Conservation (phyloP, 176 grass and related monocot species). For the Areca catechu region DNA sequence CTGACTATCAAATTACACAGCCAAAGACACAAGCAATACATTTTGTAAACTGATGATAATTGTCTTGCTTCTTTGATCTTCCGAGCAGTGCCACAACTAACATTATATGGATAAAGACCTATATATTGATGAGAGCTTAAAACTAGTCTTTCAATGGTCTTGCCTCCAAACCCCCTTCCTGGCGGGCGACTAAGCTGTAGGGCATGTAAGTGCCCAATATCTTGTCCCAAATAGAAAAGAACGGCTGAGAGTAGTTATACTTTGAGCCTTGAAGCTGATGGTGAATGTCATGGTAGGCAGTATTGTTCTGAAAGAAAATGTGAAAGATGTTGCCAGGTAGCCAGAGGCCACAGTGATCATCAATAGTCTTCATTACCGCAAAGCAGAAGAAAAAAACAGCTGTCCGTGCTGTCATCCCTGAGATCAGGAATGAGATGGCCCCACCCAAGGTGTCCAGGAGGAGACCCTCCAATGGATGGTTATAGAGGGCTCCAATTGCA, state of each 20-base stretch:
- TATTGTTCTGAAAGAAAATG: slow-evolving; percentile 67
- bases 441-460: slow-evolving; percentile 79
- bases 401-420: slow-evolving; percentile 68
- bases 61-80: no score
- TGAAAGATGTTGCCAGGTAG: slow-evolving; percentile 69
- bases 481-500: slow-evolving; percentile 83
- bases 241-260: slow-evolving; percentile 82
- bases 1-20: no score
- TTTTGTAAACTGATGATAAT: no score
- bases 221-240: slow-evolving; percentile 77
- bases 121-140: neutral
- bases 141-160: slow-evolving; percentile 25
- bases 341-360: slow-evolving; percentile 85
- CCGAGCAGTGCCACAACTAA: no score
- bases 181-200: slow-evolving; percentile 34
- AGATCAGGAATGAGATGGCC: slow-evolving; percentile 69
- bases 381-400: slow-evolving; percentile 80
- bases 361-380: slow-evolving; percentile 54
- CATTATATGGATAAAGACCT: no score
- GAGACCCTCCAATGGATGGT: slow-evolving; percentile 86
- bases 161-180: slow-evolving; percentile 77
- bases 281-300: slow-evolving; percentile 83
- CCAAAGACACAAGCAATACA: no score
- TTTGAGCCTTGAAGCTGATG: slow-evolving; percentile 82
- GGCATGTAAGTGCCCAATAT: slow-evolving; percentile 73